phyloP scores from a whole-genome alignment of 2,329 filamentous ascomycete genomes.

The Apiospora rasikravindrae region DNA sequence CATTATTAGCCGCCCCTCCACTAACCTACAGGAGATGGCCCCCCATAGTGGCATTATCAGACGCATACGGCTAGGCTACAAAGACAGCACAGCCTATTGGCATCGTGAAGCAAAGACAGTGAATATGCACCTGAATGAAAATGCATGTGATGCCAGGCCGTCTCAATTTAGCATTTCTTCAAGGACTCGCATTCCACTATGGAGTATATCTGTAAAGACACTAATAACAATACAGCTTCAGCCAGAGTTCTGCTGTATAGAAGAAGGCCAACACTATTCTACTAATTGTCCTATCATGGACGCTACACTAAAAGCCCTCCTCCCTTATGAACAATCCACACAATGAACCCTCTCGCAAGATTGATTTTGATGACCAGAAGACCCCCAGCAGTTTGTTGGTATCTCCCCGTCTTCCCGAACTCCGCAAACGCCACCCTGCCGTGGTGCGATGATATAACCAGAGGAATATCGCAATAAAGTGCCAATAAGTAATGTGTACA shows the following conservation, averaged over 20 bases:
- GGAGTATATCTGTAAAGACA: not conserved
- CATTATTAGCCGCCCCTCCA: slow-evolving; percentile 19
- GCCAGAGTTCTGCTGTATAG: not conserved
- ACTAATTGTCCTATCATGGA: not conserved
- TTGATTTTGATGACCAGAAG: slow-evolving; percentile 38
- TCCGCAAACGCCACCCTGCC: slow-evolving; percentile 35
- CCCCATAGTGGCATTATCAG: not conserved
- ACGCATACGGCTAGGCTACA: not conserved
- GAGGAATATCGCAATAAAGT: slow-evolving; percentile 33
- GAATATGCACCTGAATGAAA: not conserved
- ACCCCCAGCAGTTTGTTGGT: slow-evolving; percentile 37
- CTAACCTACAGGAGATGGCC: not conserved
- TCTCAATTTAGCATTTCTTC: not conserved
- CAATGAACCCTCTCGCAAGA: slow-evolving; percentile 8
- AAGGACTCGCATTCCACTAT: slow-evolving; percentile 7
- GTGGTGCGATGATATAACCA: slow-evolving; percentile 30
- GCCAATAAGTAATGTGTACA: slow-evolving; percentile 40
- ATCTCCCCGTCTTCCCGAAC: slow-evolving; percentile 37
- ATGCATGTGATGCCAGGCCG: not conserved
- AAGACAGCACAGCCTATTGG: not conserved
- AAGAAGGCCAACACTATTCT: slow-evolving; percentile 2
- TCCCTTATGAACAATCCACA: slow-evolving; percentile 8
- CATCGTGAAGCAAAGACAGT: not conserved
- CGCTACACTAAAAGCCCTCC: not conserved
- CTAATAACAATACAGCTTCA: not conserved